A percentile compares a stretch with the other conserved stretches of the same genome.
These are phyloP conservation scores for Teunomyces kruisii DNA, from an alignment of 805 yeast genomes.

Conservation along the genomic window DNA sequence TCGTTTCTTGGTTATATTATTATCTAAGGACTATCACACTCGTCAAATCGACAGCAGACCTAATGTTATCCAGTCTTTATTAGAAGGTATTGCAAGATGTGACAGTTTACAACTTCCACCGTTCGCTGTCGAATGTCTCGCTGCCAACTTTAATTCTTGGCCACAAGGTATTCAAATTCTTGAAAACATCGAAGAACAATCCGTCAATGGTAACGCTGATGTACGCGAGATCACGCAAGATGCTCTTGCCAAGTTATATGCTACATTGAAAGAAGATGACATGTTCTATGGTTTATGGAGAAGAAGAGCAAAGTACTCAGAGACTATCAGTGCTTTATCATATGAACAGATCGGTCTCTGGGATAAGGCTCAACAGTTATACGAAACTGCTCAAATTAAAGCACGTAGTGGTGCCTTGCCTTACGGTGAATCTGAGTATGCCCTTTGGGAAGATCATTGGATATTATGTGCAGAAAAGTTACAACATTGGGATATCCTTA, in stretches of 20 bases:
- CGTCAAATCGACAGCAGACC: conserved; percentile 85
- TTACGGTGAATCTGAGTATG: conserved; percentile 91
- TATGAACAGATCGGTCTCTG: conserved; percentile 94
- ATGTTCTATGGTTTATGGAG: conserved; percentile 99
- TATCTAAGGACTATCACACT: conserved; percentile 91
- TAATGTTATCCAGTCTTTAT: conserved; percentile 78
- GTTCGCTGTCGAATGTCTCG: conserved; percentile 84
- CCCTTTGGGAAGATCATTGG: conserved; percentile 99
- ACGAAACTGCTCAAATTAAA: conserved; percentile 94
- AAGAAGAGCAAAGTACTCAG: conserved; percentile 89
- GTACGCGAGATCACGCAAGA: conserved; percentile 85
- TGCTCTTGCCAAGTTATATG: conserved; percentile 86
- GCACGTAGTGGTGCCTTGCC: conserved; percentile 95
- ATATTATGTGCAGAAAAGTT: conserved; percentile 93
- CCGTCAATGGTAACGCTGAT: conserved; percentile 65
- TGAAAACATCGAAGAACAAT: conserved; percentile 62
- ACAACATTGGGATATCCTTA: conserved; percentile 96
- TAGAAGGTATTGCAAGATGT: conserved; percentile 80
- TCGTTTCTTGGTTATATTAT: conserved; percentile 71
- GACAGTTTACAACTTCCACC: conserved; percentile 85
- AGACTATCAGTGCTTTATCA: conserved; percentile 89
- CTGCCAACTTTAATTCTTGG: conserved; percentile 88
- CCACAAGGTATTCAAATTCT: conserved; percentile 81
- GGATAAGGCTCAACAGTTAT: conserved; percentile 90
- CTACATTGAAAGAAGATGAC: conserved; percentile 88